phyloP scores from a whole-genome alignment of 1,284 basidiomycete species.

The Puccinia brachypodii region DNA sequence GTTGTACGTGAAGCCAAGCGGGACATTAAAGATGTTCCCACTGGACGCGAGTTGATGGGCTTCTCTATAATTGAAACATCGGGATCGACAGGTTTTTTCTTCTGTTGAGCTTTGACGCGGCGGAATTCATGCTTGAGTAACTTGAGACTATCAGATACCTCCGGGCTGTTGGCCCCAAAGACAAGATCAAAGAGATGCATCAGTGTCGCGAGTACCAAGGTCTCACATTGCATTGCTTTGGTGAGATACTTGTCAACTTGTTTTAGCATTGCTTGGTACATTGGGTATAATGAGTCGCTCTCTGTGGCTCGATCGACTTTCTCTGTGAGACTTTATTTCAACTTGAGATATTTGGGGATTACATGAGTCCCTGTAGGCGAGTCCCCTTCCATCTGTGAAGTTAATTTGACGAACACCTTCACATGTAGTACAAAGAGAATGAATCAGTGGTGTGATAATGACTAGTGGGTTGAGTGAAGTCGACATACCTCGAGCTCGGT shows the following conservation, averaged over 20 bases:
- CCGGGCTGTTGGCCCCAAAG: not conserved
- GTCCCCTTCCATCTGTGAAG: not conserved
- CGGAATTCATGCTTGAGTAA: not conserved
- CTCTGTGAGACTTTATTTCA: not conserved
- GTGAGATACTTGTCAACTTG: not conserved
- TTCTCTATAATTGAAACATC: not conserved
- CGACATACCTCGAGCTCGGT: not conserved
- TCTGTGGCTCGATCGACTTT: not conserved
- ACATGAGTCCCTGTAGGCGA: not conserved
- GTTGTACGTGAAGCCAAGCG: not conserved
- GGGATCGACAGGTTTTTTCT: not conserved
- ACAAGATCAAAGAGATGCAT: not conserved
- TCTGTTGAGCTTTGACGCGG: not conserved
- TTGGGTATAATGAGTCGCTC: not conserved
- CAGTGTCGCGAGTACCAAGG: not conserved
- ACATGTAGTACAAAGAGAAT: not conserved
- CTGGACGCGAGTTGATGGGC: not conserved
- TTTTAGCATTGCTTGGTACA: not conserved
- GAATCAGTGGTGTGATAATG: not conserved
- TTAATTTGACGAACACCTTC: not conserved
- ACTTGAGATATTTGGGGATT: not conserved
- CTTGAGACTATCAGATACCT: not conserved
- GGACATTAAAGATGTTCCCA: not conserved
- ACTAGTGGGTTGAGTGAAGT: no score
- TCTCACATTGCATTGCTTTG: not conserved